Evolutionary conservation across 2,329 filamentous ascomycete species (phyloP), one percentile per base, ranked within the genome.

Genomic region (Arthrobotrys musiformis): DNA sequence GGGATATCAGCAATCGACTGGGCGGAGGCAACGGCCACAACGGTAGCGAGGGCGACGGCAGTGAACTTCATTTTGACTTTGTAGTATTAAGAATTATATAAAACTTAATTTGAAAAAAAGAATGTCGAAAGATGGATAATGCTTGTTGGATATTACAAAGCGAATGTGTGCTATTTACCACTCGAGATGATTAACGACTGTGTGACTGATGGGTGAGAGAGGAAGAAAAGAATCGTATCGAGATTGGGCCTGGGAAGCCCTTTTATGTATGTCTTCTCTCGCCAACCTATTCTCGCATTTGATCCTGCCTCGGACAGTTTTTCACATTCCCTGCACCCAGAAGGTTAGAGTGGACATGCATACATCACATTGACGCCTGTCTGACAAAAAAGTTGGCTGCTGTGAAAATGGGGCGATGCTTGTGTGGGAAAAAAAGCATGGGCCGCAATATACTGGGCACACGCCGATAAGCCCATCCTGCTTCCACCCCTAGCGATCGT

Each of bases 41-140:
- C 15, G 68, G 75, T 64, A 70, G 72, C 70, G 66, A 80, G 30
- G 67, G 69, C 70, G 63, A 79, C 44, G 68, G 74, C 61, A 62
- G 75, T 79, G 77, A 79, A 69, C 72, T 81, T 81, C 80, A 80
- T 81, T 79, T 76, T 79, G 72, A 66, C 42, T 78, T 69, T 70
- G 44, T 35, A 60, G 37, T 56, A 63, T 77, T 70, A 58, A 26
- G 56, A 50, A 66, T 77, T 61, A 66, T 46, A 48, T 69, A 63
- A 70, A 61, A 37, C n/a, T n/a, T n/a, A n/a, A 66, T 42, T 56
- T 72, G 64, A 66, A 66, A 73, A 63, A 73, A 64, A 77, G 73
- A 77, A 67, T 69, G 73, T 77, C 56, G 50, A 70, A 67, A 28
- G 35, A 68, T 70, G n/a, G n/a, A n/a, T 58, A 44, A 24, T 62